Percentiles rank a stretch among this genome's conserved stretches.
These are phyloP conservation scores for Hericium coralloides DNA, from an alignment of 768 basidiomycete species.

Conservation along the genomic window DNA sequence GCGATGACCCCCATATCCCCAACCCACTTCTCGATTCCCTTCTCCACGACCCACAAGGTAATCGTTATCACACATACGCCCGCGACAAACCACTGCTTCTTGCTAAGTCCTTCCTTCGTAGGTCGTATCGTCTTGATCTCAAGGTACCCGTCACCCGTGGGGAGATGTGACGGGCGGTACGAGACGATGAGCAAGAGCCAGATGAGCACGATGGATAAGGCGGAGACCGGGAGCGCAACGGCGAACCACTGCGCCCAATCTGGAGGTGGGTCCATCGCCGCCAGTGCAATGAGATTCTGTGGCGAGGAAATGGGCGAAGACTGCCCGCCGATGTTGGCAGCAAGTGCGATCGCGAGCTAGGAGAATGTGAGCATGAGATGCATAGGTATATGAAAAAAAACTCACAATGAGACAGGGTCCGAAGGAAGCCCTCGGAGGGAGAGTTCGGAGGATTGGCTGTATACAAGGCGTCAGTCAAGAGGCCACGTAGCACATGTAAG, in stretches of 20 bases:
- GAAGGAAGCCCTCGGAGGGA: slow-evolving; percentile 81
- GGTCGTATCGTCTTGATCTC: slow-evolving; percentile 81
- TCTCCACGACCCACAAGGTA: slow-evolving; percentile 81
- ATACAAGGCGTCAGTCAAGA: not conserved
- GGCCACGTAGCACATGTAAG: slow-evolving; percentile 8
- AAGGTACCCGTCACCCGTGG: slow-evolving; percentile 68
- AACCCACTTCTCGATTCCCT: slow-evolving; percentile 60
- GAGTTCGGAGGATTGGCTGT: slow-evolving; percentile 87
- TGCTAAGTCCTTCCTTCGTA: slow-evolving; percentile 70
- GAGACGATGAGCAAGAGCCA: slow-evolving; percentile 83
- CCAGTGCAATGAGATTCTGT: slow-evolving; percentile 90
- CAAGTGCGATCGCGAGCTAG: slow-evolving; percentile 93
- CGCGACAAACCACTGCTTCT: slow-evolving; percentile 86
- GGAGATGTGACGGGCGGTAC: slow-evolving; percentile 66
- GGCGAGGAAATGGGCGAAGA: slow-evolving; percentile 97
- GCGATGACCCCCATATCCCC: slow-evolving; percentile 99
- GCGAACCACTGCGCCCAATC: slow-evolving; percentile 93
- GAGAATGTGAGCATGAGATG: not conserved
- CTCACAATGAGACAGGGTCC: slow-evolving; percentile 87
- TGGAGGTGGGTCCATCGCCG: slow-evolving; percentile 76
- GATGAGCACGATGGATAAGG: slow-evolving; percentile 77
- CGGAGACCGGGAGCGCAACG: slow-evolving; percentile 87
- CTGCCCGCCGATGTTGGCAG: slow-evolving; percentile 96
- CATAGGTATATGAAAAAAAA: slow-evolving; percentile 3
- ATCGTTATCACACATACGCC: slow-evolving; percentile 82